Base-by-base conservation (phyloP, 2,329 filamentous ascomycete genomes). In the Colletotrichum spaethianum region DNA sequence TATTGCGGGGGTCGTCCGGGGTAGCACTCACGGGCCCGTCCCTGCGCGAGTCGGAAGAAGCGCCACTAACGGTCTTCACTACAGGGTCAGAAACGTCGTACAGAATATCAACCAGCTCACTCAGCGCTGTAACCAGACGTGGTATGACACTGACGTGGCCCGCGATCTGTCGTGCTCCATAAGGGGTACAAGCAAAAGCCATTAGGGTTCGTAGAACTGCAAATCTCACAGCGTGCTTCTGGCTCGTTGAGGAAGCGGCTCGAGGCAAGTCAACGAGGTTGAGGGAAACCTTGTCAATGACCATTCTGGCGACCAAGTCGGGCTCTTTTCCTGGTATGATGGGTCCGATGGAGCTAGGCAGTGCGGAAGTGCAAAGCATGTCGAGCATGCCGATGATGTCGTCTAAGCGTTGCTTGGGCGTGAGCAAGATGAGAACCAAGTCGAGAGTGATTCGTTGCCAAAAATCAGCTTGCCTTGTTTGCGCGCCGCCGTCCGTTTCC, bases 81-180 rank as follows among this genome's bases (percentile, higher is more conserved):
- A 65, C 50, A 20, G 72, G 69, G 53, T 64, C 55, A 38, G 73
- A 44, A 48, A 75, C 20, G 71, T 93, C 88, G 78, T 95, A 93
- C 26, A 98, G 83, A 74, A 93, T 90, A 74, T 94, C 93, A 70
- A 96, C 92, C 63, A 95, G 90, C 55, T 81, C 83, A 62, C 83
- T 85, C 18, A 90, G 79, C 4, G 93, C 90, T 33, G 91, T 89
- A 33, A 97, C 91, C 0, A 98, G 83, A 3, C 94, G 90, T 1
- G 93, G 94, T 20, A 97, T 89, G 16, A 91, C 91, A 50, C 88
- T 89, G 3, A 88, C 87, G 79, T 96, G 93, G 6, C 84, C 83
- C 0, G 92, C 93, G 11, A 98, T 86, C 56, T 93, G 89, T 31
- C 85, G 79, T 1, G 89, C 87, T 11, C 92, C 92, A 76, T 93